Conservation (phyloP, 495 filamentous ascomycete genomes). For the Lophiostoma macrostomum region DNA sequence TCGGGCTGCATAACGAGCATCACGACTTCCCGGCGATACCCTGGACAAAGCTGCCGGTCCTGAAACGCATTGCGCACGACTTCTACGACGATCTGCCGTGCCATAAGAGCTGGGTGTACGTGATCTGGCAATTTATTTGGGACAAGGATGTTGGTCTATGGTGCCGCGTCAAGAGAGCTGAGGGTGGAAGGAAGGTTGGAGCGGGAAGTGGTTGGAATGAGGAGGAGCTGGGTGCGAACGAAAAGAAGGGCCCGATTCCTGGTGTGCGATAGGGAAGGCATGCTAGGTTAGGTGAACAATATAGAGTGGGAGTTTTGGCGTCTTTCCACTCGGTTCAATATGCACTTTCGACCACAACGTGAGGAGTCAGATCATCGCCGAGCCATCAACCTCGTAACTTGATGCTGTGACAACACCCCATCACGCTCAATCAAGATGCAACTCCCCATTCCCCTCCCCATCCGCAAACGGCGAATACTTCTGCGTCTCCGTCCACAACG, state of each 20-base stretch:
- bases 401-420: too few species aligned
- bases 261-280: slow-evolving; percentile 36
- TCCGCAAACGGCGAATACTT: slow-evolving; percentile 47
- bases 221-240: slow-evolving; percentile 52
- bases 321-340: too few species aligned
- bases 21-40: slow-evolving; percentile 97
- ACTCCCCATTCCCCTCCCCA: slow-evolving; percentile 15
- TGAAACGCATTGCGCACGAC: slow-evolving; percentile 80
- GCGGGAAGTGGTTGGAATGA: slow-evolving; percentile 41
- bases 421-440: too few species aligned
- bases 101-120: slow-evolving; percentile 86
- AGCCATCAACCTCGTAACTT: too few species aligned
- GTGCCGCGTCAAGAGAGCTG: slow-evolving; percentile 87
- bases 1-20: slow-evolving; percentile 96
- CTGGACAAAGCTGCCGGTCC: slow-evolving; percentile 75
- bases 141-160: slow-evolving; percentile 84
- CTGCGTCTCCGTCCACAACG: slow-evolving; percentile 39
- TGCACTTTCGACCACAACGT: too few species aligned
- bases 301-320: too few species aligned
- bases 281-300: too few species aligned
- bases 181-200: slow-evolving; percentile 71
- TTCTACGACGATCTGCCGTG: slow-evolving; percentile 88
- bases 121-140: slow-evolving; percentile 92
- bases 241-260: slow-evolving; percentile 33
- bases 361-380: too few species aligned